Conservation (phyloP, 192 early-diverging fungal species). For the Mortierella hygrophila region DNA sequence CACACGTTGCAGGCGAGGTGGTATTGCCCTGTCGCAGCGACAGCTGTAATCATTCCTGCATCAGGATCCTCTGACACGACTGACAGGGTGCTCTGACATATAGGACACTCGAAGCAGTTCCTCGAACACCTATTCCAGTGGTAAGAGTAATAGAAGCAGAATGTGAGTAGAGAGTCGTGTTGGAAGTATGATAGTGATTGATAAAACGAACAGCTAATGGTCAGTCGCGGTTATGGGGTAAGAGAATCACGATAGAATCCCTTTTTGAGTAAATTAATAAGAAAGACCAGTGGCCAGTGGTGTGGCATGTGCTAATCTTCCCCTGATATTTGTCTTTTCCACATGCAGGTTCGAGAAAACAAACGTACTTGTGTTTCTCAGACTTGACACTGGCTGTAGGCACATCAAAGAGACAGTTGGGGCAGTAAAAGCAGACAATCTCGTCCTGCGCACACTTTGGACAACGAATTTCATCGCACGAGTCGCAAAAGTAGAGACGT, state of each 20-base stretch:
- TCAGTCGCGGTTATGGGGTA: background rate
- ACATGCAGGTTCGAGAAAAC: background rate
- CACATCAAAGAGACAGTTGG: slow-evolving; percentile 97
- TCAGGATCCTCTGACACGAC: slow-evolving; percentile 73
- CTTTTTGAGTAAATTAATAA: background rate
- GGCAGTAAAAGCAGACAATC: slow-evolving; percentile 92
- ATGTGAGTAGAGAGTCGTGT: too few relatives aligned
- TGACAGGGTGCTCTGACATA: slow-evolving; percentile 83
- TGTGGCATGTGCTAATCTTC: background rate
- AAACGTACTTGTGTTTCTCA: slow-evolving; percentile 85
- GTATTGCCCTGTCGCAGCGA: slow-evolving; percentile 63
- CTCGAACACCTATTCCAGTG: slow-evolving; percentile 76
- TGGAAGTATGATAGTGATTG: background rate
- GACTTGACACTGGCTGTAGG: slow-evolving; percentile 95
- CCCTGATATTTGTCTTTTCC: background rate
- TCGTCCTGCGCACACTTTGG: slow-evolving; percentile 86
- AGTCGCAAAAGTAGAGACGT: slow-evolving; percentile 89
- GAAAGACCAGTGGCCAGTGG: too few relatives aligned
- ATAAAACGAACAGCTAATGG: too few relatives aligned
- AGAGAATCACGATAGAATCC: background rate
- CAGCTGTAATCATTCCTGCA: slow-evolving; percentile 21
- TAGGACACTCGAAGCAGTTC: slow-evolving; percentile 95
- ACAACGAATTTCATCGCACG: slow-evolving; percentile 87
- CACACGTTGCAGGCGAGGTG: slow-evolving; percentile 89
- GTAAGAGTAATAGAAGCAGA: background rate